Conservation (phyloP, 208 protist genomes). For the Leishmania amazonensis region DNA sequence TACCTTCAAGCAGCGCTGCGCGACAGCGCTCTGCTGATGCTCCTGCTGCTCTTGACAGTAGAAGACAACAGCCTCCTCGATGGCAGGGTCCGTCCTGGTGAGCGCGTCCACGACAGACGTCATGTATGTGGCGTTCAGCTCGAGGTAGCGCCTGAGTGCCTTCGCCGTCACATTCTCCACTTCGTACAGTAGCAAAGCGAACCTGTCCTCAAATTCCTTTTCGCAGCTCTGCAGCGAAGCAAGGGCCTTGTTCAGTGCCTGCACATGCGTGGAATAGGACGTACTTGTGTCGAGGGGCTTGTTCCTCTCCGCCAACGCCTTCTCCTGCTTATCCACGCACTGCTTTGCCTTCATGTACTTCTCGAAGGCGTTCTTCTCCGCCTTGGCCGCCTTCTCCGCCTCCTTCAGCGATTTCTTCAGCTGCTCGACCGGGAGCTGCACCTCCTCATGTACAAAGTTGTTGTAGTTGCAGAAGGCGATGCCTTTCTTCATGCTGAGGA, state of each 20-base stretch:
- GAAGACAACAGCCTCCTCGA: constrained; percentile 33
- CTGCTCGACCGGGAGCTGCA: constrained; percentile 36
- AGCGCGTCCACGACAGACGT: constrained; percentile 47
- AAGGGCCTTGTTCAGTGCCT: constrained; percentile 23
- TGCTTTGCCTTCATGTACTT: constrained; percentile 32
- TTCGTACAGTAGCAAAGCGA: constrained; percentile 30
- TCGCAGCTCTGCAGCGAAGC: constrained; percentile 20
- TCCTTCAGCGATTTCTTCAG: constrained; percentile 35
- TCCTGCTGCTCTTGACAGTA: constrained; percentile 28
- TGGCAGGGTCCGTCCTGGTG: constrained; percentile 32
- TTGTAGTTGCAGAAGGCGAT: constrained; percentile 59
- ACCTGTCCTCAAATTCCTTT: constrained; percentile 33
- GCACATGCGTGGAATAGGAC: constrained; percentile 29
- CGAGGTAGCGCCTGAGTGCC: constrained; percentile 48
- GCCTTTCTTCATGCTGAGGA: constrained; percentile 53
- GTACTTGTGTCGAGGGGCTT: constrained; percentile 42
- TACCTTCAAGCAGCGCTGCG: constrained; percentile 4
- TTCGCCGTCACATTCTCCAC: constrained; percentile 36
- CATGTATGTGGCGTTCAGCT: constrained; percentile 59
- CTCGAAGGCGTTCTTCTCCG: constrained; percentile 28
- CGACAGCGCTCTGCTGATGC: constrained; percentile 20
- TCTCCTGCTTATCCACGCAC: constrained; percentile 55
- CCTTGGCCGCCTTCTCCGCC: constrained; percentile 22
- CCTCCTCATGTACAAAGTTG: constrained; percentile 53
- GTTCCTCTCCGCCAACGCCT: constrained; percentile 39